phyloP scores from a whole-genome alignment of 176 grass and related monocot genomes.

The Eleusine indica region DNA sequence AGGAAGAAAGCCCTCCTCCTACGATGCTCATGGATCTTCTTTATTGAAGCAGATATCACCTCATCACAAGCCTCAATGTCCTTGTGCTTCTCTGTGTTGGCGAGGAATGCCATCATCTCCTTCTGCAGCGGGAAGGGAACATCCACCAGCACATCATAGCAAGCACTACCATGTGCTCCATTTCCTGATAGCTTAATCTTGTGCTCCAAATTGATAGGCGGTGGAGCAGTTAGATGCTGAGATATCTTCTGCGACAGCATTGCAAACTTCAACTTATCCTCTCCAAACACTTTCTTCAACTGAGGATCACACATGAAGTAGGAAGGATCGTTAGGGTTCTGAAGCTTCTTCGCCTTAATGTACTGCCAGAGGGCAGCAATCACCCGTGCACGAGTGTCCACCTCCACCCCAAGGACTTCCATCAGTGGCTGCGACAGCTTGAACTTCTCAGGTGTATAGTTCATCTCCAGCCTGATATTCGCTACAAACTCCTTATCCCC shows the following conservation, averaged over 20 bases:
- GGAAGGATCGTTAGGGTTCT: constrained; percentile 80
- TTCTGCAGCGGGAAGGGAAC: constrained; percentile 93
- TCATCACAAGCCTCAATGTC: constrained; percentile 96
- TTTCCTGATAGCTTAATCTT: constrained; percentile 81
- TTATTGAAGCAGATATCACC: constrained; percentile 89
- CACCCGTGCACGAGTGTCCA: constrained; percentile 81
- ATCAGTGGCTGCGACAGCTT: constrained; percentile 81
- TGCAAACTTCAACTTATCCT: constrained; percentile 90
- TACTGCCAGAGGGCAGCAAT: constrained; percentile 96
- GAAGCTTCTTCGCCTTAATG: constrained; percentile 93
- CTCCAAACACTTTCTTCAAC: constrained; percentile 85
- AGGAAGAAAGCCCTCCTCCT: constrained; percentile 95
- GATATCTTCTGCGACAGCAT: constrained; percentile 98
- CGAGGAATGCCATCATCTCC: constrained; percentile 78
- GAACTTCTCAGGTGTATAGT: constrained; percentile 91
- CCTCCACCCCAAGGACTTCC: constrained; percentile 92
- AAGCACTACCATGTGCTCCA: constrained; percentile 61
- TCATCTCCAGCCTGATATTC: constrained; percentile 84
- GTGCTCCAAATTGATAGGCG: constrained; percentile 83
- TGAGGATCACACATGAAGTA: constrained; percentile 78
- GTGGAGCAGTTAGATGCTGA: constrained; percentile 67
- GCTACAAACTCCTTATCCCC: constrained; percentile 88
- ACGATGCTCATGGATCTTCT: constrained; percentile 99
- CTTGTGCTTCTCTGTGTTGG: constrained; percentile 92
- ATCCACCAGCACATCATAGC: constrained; percentile 95